phyloP scores from a whole-genome alignment of 371 early-diverging fungal species.

The Mortierella sp. region DNA sequence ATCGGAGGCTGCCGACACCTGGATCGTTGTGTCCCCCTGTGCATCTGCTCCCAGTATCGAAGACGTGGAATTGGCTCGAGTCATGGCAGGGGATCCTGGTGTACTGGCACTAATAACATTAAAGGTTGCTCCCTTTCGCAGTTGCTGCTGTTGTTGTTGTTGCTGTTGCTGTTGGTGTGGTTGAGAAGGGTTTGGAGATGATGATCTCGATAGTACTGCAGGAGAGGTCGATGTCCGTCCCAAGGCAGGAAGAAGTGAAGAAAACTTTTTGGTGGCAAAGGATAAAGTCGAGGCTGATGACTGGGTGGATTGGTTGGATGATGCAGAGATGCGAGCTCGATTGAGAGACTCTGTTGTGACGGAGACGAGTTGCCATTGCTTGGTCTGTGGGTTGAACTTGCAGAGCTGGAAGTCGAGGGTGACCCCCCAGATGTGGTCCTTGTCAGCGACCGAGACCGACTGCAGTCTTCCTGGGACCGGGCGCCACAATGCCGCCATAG shows the following conservation, averaged over 20 bases:
- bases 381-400: slow-evolving; percentile 25
- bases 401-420: slow-evolving; percentile 51
- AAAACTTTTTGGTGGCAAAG: slow-evolving; percentile 10
- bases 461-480: slow-evolving; percentile 49
- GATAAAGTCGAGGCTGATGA: slow-evolving; percentile 13
- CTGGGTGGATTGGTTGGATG: slow-evolving; percentile 1
- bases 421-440: slow-evolving; percentile 48
- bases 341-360: slow-evolving; percentile 29
- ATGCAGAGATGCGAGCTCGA: slow-evolving; percentile 21
- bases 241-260: slow-evolving; percentile 11
- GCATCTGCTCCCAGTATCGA: slow-evolving; percentile 17
- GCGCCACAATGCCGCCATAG: slow-evolving; percentile 28
- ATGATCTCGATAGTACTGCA: too few relatives aligned
- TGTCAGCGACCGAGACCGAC: slow-evolving; percentile 46
- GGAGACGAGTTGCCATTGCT: slow-evolving; percentile 50
- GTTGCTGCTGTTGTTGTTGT: slow-evolving; percentile 18
- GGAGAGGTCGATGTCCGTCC: not conserved
- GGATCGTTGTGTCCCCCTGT: slow-evolving; percentile 35
- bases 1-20: slow-evolving; percentile 45
- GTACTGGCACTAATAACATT: not conserved
- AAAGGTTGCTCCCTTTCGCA: not conserved
- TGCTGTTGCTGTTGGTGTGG: slow-evolving; percentile 4
- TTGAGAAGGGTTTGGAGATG: not conserved
- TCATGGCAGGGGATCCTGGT: not conserved
- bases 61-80: not conserved